Conservation (phyloP, 2,329 filamentous ascomycete species). For the Ophiobolus disseminans region DNA sequence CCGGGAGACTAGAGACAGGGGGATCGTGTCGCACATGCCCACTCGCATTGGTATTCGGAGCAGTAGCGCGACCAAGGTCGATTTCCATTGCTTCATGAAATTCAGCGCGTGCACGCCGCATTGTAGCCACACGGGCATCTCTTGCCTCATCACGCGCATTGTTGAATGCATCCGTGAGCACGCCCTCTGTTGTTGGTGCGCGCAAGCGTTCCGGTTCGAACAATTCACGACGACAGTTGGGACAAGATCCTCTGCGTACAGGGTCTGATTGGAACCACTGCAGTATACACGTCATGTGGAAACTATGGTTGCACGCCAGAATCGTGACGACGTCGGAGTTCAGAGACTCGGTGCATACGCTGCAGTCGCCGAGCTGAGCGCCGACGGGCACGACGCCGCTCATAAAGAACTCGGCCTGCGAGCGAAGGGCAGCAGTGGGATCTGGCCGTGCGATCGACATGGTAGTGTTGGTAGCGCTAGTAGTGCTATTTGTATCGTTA, state of each 20-base stretch:
- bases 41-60: too few species aligned
- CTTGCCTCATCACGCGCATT: too few species aligned
- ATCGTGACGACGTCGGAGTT: slow-evolving; percentile 7
- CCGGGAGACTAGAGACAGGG: too few species aligned
- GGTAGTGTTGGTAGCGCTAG: too few species aligned
- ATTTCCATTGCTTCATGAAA: too few species aligned
- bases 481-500: too few species aligned
- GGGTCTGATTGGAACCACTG: background rate
- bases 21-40: too few species aligned
- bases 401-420: slow-evolving; percentile 16
- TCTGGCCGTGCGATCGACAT: too few species aligned
- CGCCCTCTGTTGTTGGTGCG: background rate
- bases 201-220: background rate
- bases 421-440: slow-evolving; percentile 8
- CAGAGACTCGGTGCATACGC: slow-evolving; percentile 3
- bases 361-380: slow-evolving; percentile 1
- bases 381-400: slow-evolving; percentile 2
- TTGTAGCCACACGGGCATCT: too few species aligned
- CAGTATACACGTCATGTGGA: background rate
- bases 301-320: slow-evolving; percentile 1
- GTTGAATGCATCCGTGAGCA: too few species aligned
- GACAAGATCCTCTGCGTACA: background rate
- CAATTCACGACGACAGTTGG: background rate
- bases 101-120: too few species aligned
- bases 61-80: too few species aligned